Conservation (phyloP, 192 early-diverging fungal genomes). For the Anaeromyces robustus region DNA sequence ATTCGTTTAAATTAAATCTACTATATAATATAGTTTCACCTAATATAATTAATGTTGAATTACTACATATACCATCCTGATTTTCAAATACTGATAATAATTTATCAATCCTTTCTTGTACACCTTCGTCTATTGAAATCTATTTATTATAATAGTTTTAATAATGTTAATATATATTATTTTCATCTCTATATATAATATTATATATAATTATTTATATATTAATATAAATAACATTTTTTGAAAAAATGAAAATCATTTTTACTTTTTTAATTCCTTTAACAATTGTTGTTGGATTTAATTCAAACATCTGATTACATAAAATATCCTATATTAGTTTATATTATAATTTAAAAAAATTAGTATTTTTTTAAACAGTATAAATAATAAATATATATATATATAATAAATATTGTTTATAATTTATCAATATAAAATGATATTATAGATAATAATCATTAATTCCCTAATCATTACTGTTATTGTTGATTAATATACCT, state of each 20-base stretch:
- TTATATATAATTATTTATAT: too few relatives aligned
- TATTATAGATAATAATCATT: too few relatives aligned
- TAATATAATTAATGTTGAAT: conserved; percentile 38
- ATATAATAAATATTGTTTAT: conserved; percentile 2
- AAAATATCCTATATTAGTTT: conserved; percentile 20
- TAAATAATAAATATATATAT: neutral
- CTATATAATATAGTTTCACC: conserved; percentile 35
- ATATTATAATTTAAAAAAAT: conserved; percentile 21
- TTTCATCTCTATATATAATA: too few relatives aligned
- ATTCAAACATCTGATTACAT: conserved; percentile 22
- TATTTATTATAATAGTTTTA: conserved; percentile 1
- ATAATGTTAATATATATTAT: too few relatives aligned
- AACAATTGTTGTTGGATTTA: conserved; percentile 23
- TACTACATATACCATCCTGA: conserved; percentile 42
- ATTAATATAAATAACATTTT: too few relatives aligned
- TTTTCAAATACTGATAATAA: conserved; percentile 37
- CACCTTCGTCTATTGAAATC: conserved; percentile 23
- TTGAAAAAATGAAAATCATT: too few relatives aligned
- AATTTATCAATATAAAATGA: too few relatives aligned
- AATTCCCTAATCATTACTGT: too few relatives aligned
- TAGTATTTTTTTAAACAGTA: conserved; percentile 28
- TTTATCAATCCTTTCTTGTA: conserved; percentile 36
- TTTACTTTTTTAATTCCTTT: neutral
- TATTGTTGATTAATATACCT: too few relatives aligned
- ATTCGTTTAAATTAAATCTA: conserved; percentile 29